phyloP scores from a whole-genome alignment of 805 yeast species.

The Kodamaea laetipori region DNA sequence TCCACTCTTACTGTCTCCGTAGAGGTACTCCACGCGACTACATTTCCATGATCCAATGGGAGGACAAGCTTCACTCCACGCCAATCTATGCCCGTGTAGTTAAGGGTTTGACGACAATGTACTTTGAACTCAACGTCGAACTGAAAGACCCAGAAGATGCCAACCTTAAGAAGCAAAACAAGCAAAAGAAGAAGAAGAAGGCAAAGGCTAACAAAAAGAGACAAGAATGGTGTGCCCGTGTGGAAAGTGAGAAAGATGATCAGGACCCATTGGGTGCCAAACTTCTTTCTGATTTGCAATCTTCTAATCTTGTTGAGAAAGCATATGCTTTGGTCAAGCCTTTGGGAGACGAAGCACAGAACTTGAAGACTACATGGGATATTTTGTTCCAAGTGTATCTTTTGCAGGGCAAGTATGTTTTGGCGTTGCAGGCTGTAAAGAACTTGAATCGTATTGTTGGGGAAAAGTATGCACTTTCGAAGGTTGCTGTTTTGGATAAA shows the following conservation, averaged over 20 bases:
- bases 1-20: constrained; percentile 89
- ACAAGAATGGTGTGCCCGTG: constrained; percentile 52
- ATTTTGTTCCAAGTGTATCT: constrained; percentile 42
- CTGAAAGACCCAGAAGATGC: constrained; percentile 27
- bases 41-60: constrained; percentile 78
- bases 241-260: constrained; percentile 50
- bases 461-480: constrained; percentile 10
- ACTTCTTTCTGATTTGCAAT: constrained; percentile 30
- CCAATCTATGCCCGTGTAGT: constrained; percentile 75
- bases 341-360: constrained; percentile 44
- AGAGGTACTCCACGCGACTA: constrained; percentile 89
- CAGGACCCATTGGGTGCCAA: constrained; percentile 62
- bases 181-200: constrained; percentile 60
- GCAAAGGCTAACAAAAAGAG: constrained; percentile 50
- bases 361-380: constrained; percentile 43
- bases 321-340: constrained; percentile 47
- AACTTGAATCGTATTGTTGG: constrained; percentile 41
- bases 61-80: constrained; percentile 65
- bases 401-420: constrained; percentile 46
- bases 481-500: constrained; percentile 18
- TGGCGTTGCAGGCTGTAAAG: constrained; percentile 47
- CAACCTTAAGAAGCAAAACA: constrained; percentile 30
- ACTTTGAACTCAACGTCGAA: constrained; percentile 44
- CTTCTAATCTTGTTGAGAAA: constrained; percentile 43
- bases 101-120: constrained; percentile 60